A percentile compares a stretch with the other conserved stretches of the same genome.
These are phyloP conservation scores for Penstemon newberryi DNA, from an alignment of 257 asterid genomes.

Conservation along the genomic window DNA sequence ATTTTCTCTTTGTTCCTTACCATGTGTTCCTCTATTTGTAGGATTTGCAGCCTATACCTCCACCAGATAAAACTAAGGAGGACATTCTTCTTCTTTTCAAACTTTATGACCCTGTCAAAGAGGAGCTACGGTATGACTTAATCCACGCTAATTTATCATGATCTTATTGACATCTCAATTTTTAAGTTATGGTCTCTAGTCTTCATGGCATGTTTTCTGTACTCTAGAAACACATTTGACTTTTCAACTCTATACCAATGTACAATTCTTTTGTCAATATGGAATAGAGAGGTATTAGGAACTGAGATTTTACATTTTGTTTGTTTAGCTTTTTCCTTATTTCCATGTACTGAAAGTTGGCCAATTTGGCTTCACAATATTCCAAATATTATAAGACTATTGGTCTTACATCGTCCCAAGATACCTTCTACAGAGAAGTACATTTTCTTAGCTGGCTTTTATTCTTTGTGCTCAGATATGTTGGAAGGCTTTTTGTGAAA, in stretches of 20 bases:
- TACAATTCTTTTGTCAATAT: not conserved
- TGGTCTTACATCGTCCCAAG: not conserved
- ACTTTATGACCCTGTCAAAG: slow-evolving; percentile 69
- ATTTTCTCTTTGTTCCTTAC: slow-evolving; percentile 16
- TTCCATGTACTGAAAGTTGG: not conserved
- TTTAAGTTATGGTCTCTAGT: slow-evolving; percentile 5
- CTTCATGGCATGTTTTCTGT: not conserved
- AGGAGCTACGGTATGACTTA: slow-evolving; percentile 53
- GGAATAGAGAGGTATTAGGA: not conserved
- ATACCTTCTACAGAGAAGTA: slow-evolving; percentile 12
- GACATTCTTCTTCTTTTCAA: slow-evolving; percentile 77
- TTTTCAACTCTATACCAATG: slow-evolving; percentile 4
- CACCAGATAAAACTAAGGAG: slow-evolving; percentile 63
- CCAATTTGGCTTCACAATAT: not conserved
- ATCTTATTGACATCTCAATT: not conserved
- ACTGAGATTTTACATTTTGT: not conserved
- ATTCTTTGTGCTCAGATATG: slow-evolving; percentile 44
- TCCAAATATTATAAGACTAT: not conserved
- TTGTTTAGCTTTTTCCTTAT: slow-evolving; percentile 9
- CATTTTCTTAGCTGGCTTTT: slow-evolving; percentile 15
- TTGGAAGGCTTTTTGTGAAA: slow-evolving; percentile 74
- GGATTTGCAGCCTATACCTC: slow-evolving; percentile 65
- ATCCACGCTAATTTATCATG: slow-evolving; percentile 25
- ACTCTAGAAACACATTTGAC: slow-evolving; percentile 13
- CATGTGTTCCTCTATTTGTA: slow-evolving; percentile 29